Evolutionary conservation across 2,329 filamentous ascomycete genomes (phyloP).

Genomic region (Leptographium flavum): DNA sequence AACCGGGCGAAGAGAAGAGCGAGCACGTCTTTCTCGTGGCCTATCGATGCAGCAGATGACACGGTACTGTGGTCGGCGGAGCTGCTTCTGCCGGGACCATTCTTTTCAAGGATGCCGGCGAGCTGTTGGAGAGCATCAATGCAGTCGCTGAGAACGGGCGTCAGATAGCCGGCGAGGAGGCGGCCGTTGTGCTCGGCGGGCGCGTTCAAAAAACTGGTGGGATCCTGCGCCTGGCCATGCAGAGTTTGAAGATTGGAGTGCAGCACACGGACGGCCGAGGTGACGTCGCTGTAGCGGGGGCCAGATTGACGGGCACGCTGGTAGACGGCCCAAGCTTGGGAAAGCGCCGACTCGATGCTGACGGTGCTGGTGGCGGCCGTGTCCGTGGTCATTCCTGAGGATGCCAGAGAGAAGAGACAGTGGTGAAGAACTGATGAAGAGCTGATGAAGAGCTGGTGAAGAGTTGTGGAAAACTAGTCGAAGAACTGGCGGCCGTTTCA

Average conservation of each 20-base stretch:
- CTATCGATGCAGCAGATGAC: slow-evolving; percentile 12
- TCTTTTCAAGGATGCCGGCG: slow-evolving; percentile 35
- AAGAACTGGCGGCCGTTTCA: too few relatives aligned
- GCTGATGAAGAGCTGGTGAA: too few relatives aligned
- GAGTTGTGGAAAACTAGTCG: too few relatives aligned
- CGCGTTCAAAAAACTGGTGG: slow-evolving; percentile 38
- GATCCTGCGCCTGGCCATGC: slow-evolving; percentile 41
- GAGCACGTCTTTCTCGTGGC: slow-evolving; percentile 23
- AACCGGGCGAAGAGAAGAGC: slow-evolving; percentile 31
- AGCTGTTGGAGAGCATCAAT: slow-evolving; percentile 41
- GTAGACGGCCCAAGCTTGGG: slow-evolving; percentile 40
- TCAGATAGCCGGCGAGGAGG: slow-evolving; percentile 34
- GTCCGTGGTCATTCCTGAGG: slow-evolving; percentile 14
- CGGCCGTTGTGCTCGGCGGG: slow-evolving; percentile 17
- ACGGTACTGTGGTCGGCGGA: slow-evolving; percentile 1
- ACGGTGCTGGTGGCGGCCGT: slow-evolving; percentile 19
- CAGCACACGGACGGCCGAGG: slow-evolving; percentile 34
- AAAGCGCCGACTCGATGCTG: slow-evolving; percentile 40
- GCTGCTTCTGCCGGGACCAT: slow-evolving; percentile 14
- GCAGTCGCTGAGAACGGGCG: slow-evolving; percentile 38
- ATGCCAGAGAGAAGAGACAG: neutral
- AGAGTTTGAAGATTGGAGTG: slow-evolving; percentile 43
- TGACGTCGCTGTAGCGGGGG: slow-evolving; percentile 33
- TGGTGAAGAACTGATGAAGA: too few relatives aligned
- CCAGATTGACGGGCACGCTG: slow-evolving; percentile 35